Percentiles rank a stretch among this genome's conserved stretches.
Conservation (phyloP, 805 yeast genomes). For the Nakazawaea laoshanensis region DNA sequence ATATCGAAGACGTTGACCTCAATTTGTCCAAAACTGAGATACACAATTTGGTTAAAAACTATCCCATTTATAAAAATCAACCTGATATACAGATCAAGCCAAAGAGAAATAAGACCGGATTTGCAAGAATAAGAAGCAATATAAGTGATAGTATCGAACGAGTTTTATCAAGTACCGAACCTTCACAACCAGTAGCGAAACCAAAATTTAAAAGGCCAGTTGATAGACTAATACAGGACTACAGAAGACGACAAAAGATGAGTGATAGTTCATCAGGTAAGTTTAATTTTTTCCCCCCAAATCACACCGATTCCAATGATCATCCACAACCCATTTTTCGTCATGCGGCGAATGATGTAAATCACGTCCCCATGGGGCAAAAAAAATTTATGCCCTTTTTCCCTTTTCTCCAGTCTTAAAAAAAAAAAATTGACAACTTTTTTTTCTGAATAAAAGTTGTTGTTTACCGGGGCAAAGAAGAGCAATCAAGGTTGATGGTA, state of each 20-base stretch:
- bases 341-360: too few relatives aligned
- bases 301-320: background rate
- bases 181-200: conserved; percentile 2
- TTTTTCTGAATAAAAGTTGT: too few relatives aligned
- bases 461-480: too few relatives aligned
- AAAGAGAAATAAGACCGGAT: background rate
- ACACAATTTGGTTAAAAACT: conserved; percentile 3
- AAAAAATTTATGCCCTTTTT: too few relatives aligned
- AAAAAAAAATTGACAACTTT: too few relatives aligned
- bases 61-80: conserved; percentile 3
- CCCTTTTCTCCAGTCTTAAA: too few relatives aligned
- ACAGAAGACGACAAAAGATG: too few relatives aligned
- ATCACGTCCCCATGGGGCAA: too few relatives aligned
- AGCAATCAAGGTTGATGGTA: too few relatives aligned
- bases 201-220: conserved; percentile 5
- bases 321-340: too few relatives aligned
- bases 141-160: conserved; percentile 8
- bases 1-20: conserved; percentile 7
- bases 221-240: conserved; percentile 2
- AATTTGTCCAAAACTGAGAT: conserved; percentile 5
- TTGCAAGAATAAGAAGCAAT: conserved; percentile 5
- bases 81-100: background rate
- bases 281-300: background rate
- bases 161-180: too few relatives aligned
- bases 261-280: background rate